A percentile compares a stretch with the other conserved stretches of the same genome.
Evolutionary conservation across 805 yeast species (phyloP).

Genomic region (Spathaspora girioi): DNA sequence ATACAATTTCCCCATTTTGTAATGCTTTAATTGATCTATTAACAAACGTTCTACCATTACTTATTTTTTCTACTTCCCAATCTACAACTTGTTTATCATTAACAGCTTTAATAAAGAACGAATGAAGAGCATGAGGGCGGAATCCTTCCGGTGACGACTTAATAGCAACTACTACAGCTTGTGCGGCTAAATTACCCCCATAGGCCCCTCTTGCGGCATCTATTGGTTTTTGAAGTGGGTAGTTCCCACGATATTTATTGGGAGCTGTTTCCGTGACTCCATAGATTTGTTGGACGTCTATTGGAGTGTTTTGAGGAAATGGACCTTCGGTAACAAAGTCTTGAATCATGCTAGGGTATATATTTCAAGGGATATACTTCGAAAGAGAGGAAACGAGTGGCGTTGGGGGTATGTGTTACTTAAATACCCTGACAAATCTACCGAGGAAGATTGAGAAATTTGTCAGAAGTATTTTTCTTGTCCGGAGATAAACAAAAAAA

Average conservation of each 20-base stretch:
- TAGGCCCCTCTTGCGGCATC: constrained; percentile 23
- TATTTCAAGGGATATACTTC: background rate
- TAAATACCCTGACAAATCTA: too few relatives aligned
- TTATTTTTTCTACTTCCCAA: constrained; percentile 31
- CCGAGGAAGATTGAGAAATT: background rate
- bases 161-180: constrained; percentile 31
- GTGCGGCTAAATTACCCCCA: constrained; percentile 34
- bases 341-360: background rate
- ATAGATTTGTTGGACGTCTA: constrained; percentile 8
- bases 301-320: background rate
- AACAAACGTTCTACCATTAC: constrained; percentile 33
- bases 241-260: constrained; percentile 11
- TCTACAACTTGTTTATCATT: constrained; percentile 24
- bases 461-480: background rate
- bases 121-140: constrained; percentile 40
- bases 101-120: constrained; percentile 38
- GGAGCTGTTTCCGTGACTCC: constrained; percentile 16
- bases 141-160: constrained; percentile 23
- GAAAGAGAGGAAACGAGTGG: background rate
- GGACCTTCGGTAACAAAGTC: background rate
- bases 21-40: constrained; percentile 27
- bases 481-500: background rate
- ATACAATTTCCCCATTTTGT: constrained; percentile 28
- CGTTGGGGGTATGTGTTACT: background rate
- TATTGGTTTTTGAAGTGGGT: constrained; percentile 21